phyloP scores from a whole-genome alignment of 352 stramenopile species.

The Thalassiosira ordinaria region DNA sequence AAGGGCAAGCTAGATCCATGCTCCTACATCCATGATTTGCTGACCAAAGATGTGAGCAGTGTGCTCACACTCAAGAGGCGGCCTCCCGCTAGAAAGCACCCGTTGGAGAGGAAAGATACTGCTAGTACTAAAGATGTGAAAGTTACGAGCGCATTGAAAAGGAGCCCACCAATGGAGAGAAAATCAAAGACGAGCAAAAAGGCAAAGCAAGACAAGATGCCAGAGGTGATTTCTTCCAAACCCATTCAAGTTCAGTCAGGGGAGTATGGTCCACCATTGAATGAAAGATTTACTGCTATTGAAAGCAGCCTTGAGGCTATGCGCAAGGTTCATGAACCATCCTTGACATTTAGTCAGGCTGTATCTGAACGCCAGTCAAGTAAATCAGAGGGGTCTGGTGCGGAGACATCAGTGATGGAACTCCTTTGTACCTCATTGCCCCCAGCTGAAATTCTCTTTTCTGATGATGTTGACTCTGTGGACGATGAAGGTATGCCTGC shows the following conservation, averaged over 20 bases:
- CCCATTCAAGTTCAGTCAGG: conserved; percentile 20
- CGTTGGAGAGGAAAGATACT: not conserved
- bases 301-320: conserved; percentile 4
- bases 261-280: not conserved
- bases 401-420: conserved; percentile 23
- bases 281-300: conserved; percentile 3
- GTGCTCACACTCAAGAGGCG: conserved; percentile 13
- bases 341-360: not conserved
- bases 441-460: conserved; percentile 34
- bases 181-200: conserved; percentile 39
- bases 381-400: not conserved
- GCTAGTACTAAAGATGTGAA: not conserved
- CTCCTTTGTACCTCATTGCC: conserved; percentile 32
- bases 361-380: not conserved
- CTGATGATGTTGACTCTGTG: conserved; percentile 26
- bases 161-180: conserved; percentile 40
- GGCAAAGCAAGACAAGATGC: not conserved
- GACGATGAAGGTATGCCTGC: conserved; percentile 6
- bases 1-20: conserved; percentile 86
- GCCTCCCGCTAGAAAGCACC: not conserved
- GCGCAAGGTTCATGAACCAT: conserved; percentile 2
- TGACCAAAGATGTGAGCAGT: not conserved
- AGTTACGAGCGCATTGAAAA: conserved; percentile 7
- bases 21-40: conserved; percentile 39
- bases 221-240: not conserved